Conservation (phyloP, 495 filamentous ascomycete species). For the Annulohypoxylon maeteangense region DNA sequence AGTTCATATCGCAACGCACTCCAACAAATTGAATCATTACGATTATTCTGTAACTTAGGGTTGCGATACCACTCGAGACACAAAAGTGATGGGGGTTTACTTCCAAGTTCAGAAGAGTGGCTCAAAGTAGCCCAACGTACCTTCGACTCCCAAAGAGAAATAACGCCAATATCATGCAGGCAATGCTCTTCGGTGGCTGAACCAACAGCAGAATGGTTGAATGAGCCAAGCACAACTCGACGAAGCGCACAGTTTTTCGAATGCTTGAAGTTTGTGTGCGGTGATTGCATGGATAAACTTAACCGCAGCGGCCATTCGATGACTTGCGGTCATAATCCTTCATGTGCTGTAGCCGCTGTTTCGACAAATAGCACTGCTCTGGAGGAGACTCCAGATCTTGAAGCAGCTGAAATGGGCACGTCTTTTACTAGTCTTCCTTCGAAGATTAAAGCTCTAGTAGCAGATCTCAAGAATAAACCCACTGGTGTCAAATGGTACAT, state of each 20-base stretch:
- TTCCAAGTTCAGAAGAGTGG: neutral
- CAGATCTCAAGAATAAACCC: neutral
- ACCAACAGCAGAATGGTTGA: neutral
- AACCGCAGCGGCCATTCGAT: neutral
- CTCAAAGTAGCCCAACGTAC: neutral
- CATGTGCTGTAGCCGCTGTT: neutral
- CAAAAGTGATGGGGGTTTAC: neutral
- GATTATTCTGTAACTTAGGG: neutral
- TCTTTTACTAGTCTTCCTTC: neutral
- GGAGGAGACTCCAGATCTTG: neutral
- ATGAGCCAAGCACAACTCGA: neutral
- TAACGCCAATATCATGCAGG: neutral
- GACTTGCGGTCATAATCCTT: neutral
- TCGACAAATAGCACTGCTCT: neutral
- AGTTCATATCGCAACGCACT: neutral
- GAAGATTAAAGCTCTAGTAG: neutral
- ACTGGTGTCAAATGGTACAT: neutral
- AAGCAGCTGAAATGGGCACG: neutral
- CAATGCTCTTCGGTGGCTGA: neutral
- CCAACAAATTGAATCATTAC: neutral
- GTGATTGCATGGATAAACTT: neutral
- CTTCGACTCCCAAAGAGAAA: slow-evolving; percentile 3
- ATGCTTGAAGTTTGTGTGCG: neutral
- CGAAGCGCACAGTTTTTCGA: neutral
- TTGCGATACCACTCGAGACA: neutral